Base-by-base conservation (phyloP, 1,139 yeast genomes). In the Waltiozyma sp. region DNA sequence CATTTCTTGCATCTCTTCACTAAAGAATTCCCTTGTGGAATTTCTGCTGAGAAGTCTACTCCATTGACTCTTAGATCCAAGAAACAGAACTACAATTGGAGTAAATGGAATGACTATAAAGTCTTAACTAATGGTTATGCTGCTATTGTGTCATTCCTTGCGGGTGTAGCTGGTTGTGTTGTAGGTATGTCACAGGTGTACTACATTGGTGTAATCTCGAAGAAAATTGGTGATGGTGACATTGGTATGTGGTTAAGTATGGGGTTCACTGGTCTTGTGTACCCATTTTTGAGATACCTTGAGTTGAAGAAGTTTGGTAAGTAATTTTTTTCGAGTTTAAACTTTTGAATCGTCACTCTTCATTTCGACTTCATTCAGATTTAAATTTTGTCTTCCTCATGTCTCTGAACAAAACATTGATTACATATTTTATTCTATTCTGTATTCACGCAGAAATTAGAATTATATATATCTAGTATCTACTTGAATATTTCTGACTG, bases 221-320 rank as follows among this genome's bases (percentile, higher is more conserved):
- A 61, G 43, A 55, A 63, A 19, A 61, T 77, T 18, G 87, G 88
- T 8, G 70, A 63, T 16, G 88, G 87, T 21, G 94, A 84, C 56
- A 62, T 88, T 39, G 96, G 93, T 34, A 79, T 82, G 75, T 84
- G 91, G 79, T 61, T 87, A 35, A 72, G 85, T 34, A 75, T 83
- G 74, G 93, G 78, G 0, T 78, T 87, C 53, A 67, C 89, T 9
- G 84, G 78, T 0, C 48, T 80, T 4, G 66, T 69, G 0, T 87
- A 80, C 56, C 89, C 95, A 6, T 56, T 68, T 0, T 61, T 77
- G 19, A 69, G 96, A 51, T 81, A 73, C 54, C 52, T 68, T 42
- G 96, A 87, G 57, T 61, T 85, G 50, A 72, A 69, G 54, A 63
- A 58, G 44, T 80, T 66, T 53, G 71, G 70, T 13, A 63, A 69